Evolutionary conservation across 2,329 filamentous ascomycete species (phyloP), one percentile per base, ranked within the genome.

Genomic region (Sphaerulina musiva): DNA sequence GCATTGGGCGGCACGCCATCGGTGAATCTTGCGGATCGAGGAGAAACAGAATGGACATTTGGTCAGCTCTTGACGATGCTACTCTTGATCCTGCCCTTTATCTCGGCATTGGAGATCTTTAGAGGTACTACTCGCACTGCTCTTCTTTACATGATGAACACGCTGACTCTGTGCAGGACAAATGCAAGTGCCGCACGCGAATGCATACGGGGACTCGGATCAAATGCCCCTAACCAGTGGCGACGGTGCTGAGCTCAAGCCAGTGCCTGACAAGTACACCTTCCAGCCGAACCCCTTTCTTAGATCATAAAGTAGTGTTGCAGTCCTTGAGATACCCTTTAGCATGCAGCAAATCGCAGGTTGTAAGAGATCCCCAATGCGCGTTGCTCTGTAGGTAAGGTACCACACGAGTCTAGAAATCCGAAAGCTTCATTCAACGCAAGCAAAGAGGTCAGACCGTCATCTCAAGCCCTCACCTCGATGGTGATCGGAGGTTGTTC

Each of bases 21-120:
- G 0, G 73, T 84, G 2, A 59, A 66, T 20, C 71, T 85, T 2
- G 65, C 66, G 5, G 82, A 83, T 53, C 54, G 69, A 0, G 76
- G 74, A 20, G 82, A 85, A 69, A 78, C 72, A 55, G 70, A 72
- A 9, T 85, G 81, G 81, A 80, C 77, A 59, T 86, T 84, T 62
- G 83, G 82, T 0, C 81, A 84, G 68, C 68, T 85, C 53, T 70
- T 86, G 29, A 79, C 80, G 1, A 68, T 84, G 59, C 68, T 85
- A 59, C 71, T 85, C 62, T 70, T 85, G 26, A 66, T 80, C n/a
- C 68, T 85, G 62, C 81, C 82, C 1, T 62, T 85, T 12, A 74
- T 86, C 2, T 81, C 78, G 2, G 75, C 77, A 2, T 66, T 85
- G 29, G 83, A 85, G 66, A 82, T 85, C 49, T 69, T 78, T 45